Conservation (phyloP, 306 rosid species). For the Dryas octopetala region DNA sequence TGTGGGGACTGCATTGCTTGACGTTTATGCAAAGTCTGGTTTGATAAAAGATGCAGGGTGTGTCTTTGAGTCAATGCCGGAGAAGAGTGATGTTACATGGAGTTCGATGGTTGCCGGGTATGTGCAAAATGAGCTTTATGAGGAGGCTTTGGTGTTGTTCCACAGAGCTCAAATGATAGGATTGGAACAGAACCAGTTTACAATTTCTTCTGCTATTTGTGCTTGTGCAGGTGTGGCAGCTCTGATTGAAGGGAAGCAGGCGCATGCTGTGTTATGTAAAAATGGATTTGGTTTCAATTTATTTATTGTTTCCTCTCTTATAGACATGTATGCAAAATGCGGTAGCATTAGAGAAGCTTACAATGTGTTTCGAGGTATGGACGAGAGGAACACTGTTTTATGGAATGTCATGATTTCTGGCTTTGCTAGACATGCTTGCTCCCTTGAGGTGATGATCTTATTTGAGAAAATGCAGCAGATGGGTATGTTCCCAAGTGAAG, state of each 20-base stretch:
- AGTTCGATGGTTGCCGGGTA: slow-evolving; percentile 82
- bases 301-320: slow-evolving; percentile 58
- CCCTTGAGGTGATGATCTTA: slow-evolving; percentile 62
- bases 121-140: slow-evolving; percentile 64
- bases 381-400: slow-evolving; percentile 50
- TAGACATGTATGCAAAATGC: slow-evolving; percentile 89
- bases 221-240: slow-evolving; percentile 82
- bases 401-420: slow-evolving; percentile 90
- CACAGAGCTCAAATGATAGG: slow-evolving; percentile 45
- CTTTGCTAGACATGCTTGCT: slow-evolving; percentile 66
- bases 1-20: slow-evolving; percentile 79
- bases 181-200: slow-evolving; percentile 52
- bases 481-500: slow-evolving; percentile 64
- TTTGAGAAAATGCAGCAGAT: slow-evolving; percentile 89
- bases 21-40: slow-evolving; percentile 75
- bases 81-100: slow-evolving; percentile 76
- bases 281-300: slow-evolving; percentile 57
- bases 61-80: slow-evolving; percentile 67
- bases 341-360: slow-evolving; percentile 75
- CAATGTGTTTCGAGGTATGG: slow-evolving; percentile 51
- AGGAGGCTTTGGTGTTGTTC: slow-evolving; percentile 74
- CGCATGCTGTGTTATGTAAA: slow-evolving; percentile 64
- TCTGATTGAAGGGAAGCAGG: slow-evolving; percentile 70
- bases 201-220: slow-evolving; percentile 62
- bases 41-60: slow-evolving; percentile 51